Conservation (phyloP, 257 asterid genomes). For the Coffea eugenioides region DNA sequence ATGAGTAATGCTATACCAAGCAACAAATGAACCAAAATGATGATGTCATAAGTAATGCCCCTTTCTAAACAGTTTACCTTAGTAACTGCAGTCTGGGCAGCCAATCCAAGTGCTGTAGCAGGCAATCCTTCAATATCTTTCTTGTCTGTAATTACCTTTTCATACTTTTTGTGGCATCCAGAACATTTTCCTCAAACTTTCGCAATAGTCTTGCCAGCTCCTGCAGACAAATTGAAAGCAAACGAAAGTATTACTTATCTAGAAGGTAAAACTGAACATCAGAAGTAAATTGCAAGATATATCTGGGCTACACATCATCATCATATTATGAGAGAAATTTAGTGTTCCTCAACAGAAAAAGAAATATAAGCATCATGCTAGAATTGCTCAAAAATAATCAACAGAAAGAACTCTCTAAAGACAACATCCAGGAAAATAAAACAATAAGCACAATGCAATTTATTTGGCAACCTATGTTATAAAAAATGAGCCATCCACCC, state of each 20-base stretch:
- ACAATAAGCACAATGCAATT: not conserved
- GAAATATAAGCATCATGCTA: not conserved
- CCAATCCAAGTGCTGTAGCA: slow-evolving; percentile 84
- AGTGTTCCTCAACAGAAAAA: not conserved
- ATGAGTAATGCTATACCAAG: slow-evolving; percentile 12
- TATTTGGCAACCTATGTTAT: not conserved
- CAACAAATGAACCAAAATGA: not conserved
- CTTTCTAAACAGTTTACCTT: slow-evolving; percentile 47
- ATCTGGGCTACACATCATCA: not conserved
- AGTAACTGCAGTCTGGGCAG: slow-evolving; percentile 94
- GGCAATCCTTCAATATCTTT: slow-evolving; percentile 92
- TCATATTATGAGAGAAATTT: not conserved
- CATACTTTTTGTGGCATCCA: slow-evolving; percentile 94
- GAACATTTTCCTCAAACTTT: slow-evolving; percentile 90
- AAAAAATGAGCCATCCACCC: not conserved
- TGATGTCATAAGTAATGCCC: not conserved
- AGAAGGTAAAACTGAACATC: not conserved
- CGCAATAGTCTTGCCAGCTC: slow-evolving; percentile 79
- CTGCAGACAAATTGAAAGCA: slow-evolving; percentile 39
- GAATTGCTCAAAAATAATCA: not conserved
- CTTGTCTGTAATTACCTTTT: slow-evolving; percentile 84
- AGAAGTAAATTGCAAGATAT: not conserved
- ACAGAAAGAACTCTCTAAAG: not conserved
- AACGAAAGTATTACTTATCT: not conserved
- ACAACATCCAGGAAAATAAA: not conserved